Evolutionary conservation across 73 alveolate genomes (phyloP), one percentile per base, ranked within the genome.

Genomic region (Stentor roeselii): DNA sequence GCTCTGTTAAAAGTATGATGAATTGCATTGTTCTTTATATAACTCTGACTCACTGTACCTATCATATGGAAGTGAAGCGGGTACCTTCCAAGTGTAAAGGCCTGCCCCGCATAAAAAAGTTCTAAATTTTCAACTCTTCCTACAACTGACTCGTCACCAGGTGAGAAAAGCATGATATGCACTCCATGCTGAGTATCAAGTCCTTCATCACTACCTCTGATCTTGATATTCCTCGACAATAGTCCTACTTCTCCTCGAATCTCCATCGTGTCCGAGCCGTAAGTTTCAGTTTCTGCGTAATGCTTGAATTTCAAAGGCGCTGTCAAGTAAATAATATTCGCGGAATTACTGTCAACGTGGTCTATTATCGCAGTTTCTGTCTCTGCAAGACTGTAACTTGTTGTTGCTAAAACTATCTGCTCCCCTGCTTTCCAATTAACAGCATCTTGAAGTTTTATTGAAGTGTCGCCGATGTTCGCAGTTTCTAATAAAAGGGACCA

Each of bases 241-340:
- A 90, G 89, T n/a, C 96, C 99, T n/a, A 93, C 99, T 89, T 95
- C 99, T 6, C 95, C 95, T 75, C 95, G 88, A 95, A 95, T 90
- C 21, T 67, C 80, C 37, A 78, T 36, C 1, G 88, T 86, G 1
- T 89, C 89, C 21, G 76, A 38, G 74, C 75, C 80, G 21, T 59
- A 58, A 14, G 42, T 59, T 31, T 82, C 78, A 39, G 77, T 82
- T 11, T 14, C 42, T 0, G 41, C 80, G 34, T 67, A 67, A 31
- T 58, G 87, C 37, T 59, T 91, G 40, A 91, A 87, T 87, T 80
- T 59, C 82, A 88, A 90, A 32, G 82, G 91, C 1, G 87, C 87
- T 6, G 85, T 15, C 75, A 84, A 84, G 4, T 76, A 59, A 0
- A 84, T 74, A 21, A 87, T 38, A 35, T 77, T 86, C 84, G 84